Conservation (phyloP, 345 rosid genomes). For the Gynandropsis gynandra region DNA sequence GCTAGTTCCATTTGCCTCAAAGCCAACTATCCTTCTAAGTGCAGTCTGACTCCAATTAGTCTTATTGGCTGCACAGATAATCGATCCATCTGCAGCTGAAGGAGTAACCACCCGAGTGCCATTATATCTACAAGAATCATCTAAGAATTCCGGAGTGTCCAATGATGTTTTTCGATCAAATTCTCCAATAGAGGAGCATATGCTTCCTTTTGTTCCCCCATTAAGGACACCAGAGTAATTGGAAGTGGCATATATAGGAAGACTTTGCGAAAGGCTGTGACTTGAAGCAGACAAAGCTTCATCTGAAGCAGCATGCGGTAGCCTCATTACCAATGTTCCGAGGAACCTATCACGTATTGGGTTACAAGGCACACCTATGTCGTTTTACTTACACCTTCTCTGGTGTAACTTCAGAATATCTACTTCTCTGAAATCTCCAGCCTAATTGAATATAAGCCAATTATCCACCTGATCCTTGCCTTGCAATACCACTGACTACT, state of each 20-base stretch:
- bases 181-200: conserved; percentile 44
- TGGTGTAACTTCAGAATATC: conserved; percentile 18
- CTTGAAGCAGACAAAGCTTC: conserved; percentile 36
- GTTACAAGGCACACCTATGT: background rate
- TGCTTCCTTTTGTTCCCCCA: conserved; percentile 29
- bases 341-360: background rate
- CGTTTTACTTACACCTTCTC: conserved; percentile 16
- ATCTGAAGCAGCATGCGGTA: conserved; percentile 64
- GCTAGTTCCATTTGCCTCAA: conserved; percentile 42
- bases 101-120: conserved; percentile 29
- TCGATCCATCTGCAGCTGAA: conserved; percentile 37
- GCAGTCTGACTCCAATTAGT: conserved; percentile 35
- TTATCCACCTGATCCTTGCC: conserved; percentile 16
- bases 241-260: conserved; percentile 39
- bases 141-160: conserved; percentile 37
- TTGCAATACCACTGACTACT: conserved; percentile 17
- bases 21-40: conserved; percentile 75
- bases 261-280: conserved; percentile 41
- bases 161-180: conserved; percentile 44
- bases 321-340: conserved; percentile 49
- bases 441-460: too few relatives aligned
- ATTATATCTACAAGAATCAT: conserved; percentile 33
- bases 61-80: conserved; percentile 33
- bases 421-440: conserved; percentile 8
- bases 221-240: conserved; percentile 49